These are phyloP conservation scores for Cenchrus americanus DNA, from an alignment of 176 grass and related monocot species.

Conservation along the genomic window DNA sequence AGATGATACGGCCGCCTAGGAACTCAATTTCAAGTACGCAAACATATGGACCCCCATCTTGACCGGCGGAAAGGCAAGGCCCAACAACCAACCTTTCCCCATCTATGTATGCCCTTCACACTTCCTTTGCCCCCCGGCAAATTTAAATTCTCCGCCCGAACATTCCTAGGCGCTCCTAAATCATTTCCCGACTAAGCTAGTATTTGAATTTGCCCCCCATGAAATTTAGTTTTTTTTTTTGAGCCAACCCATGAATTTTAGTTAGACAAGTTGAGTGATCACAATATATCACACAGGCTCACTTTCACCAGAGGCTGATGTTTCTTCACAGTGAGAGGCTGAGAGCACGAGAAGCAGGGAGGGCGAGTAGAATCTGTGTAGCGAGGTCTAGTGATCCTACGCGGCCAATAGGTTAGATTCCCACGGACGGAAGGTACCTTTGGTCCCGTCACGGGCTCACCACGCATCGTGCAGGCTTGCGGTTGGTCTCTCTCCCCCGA, in stretches of 20 bases:
- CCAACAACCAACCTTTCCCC: conserved; percentile 49
- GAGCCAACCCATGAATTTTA: not conserved
- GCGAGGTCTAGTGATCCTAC: not conserved
- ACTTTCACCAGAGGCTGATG: not conserved
- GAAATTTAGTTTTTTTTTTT: not conserved
- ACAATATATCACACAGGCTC: too few relatives aligned
- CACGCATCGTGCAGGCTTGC: conserved; percentile 1
- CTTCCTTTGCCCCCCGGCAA: not conserved
- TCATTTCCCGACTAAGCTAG: not conserved
- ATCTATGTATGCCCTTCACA: too few relatives aligned
- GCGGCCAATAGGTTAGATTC: not conserved
- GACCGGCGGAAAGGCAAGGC: conserved; percentile 42
- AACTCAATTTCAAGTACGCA: conserved; percentile 36
- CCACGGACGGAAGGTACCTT: conserved; percentile 3
- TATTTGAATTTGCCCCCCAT: not conserved
- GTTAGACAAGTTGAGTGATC: not conserved
- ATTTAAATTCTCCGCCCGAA: not conserved
- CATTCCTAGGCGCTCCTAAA: not conserved
- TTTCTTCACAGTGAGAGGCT: not conserved
- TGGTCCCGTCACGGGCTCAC: conserved; percentile 36
- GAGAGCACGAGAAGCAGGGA: not conserved
- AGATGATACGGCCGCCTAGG: not conserved
- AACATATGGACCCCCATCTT: conserved; percentile 24
- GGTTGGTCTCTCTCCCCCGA: not conserved
- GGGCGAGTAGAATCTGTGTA: not conserved